Percentiles rank a stretch among this genome's conserved stretches.
Conservation (phyloP, 257 asterid species). For the Pogostemon cablin region DNA sequence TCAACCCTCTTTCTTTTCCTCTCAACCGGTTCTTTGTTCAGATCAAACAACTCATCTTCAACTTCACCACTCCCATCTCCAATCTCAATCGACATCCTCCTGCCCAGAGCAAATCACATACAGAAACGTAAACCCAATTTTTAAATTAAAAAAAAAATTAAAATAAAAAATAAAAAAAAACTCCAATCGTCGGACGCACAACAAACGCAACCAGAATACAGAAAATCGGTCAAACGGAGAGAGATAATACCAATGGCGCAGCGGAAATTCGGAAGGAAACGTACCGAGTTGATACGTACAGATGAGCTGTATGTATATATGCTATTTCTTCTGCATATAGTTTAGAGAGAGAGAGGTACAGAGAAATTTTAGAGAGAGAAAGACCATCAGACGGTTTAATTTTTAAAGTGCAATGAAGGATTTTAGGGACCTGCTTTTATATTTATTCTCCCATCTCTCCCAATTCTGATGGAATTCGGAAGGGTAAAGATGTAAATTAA, state of each 20-base stretch:
- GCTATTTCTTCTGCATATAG: slow-evolving; percentile 33
- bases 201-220: slow-evolving; percentile 7
- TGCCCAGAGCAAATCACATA: slow-evolving; percentile 28
- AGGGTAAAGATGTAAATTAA: slow-evolving; percentile 34
- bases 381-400: slow-evolving; percentile 35
- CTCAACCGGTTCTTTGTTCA: slow-evolving; percentile 52
- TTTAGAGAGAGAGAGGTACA: slow-evolving; percentile 26
- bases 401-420: slow-evolving; percentile 32
- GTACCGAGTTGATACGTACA: slow-evolving; percentile 40
- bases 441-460: slow-evolving; percentile 29
- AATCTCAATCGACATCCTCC: slow-evolving; percentile 37
- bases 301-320: slow-evolving; percentile 40
- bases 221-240: slow-evolving; percentile 11
- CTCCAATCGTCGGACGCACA: slow-evolving; percentile 22
- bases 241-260: slow-evolving; percentile 44
- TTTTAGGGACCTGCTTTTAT: slow-evolving; percentile 37
- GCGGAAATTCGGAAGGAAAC: slow-evolving; percentile 19
- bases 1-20: slow-evolving; percentile 51
- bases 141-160: too few relatives aligned
- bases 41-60: slow-evolving; percentile 56
- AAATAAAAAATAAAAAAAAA: neutral
- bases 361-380: slow-evolving; percentile 13
- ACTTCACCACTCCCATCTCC: slow-evolving; percentile 38
- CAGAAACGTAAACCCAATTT: slow-evolving; percentile 28
- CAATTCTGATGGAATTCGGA: neutral